Percentiles rank a stretch among this genome's conserved stretches.
Evolutionary conservation across 2,329 filamentous ascomycete genomes (phyloP).

Genomic region (Phaeophleospora eucalypticola): DNA sequence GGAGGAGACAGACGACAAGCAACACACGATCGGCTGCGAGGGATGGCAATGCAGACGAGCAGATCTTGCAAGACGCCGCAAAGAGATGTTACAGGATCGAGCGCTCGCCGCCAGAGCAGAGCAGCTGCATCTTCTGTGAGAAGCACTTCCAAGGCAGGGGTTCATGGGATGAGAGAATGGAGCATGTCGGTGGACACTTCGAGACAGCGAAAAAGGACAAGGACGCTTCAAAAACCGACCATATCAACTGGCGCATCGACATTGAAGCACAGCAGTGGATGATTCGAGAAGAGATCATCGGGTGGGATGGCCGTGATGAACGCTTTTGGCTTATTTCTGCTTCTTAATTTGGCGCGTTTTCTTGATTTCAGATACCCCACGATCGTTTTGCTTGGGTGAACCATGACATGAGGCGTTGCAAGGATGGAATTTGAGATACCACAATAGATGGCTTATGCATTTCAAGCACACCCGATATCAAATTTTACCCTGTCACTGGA

Average conservation of each 20-base stretch:
- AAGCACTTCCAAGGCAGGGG: constrained; percentile 58
- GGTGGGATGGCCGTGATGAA: not conserved
- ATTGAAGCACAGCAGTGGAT: constrained; percentile 38
- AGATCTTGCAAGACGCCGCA: constrained; percentile 44
- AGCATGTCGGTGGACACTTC: constrained; percentile 79
- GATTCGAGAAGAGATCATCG: constrained; percentile 36
- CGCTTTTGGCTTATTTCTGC: not conserved
- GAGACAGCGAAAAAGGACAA: constrained; percentile 51
- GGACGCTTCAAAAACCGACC: constrained; percentile 26
- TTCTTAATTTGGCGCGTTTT: not conserved
- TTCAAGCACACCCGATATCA: not conserved
- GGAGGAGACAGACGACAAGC: not conserved
- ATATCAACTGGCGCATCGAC: constrained; percentile 38
- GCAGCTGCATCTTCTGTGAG: constrained; percentile 62
- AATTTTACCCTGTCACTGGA: not conserved
- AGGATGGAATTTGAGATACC: not conserved
- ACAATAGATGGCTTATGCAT: not conserved
- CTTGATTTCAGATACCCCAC: not conserved
- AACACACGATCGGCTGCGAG: constrained; percentile 38
- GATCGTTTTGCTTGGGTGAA: not conserved
- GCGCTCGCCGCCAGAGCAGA: constrained; percentile 57
- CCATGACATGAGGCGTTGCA: not conserved
- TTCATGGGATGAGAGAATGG: constrained; percentile 79
- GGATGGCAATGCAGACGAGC: constrained; percentile 18
- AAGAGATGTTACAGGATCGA: constrained; percentile 60